Evolutionary conservation across 768 basidiomycete genomes (phyloP), one percentile per base, ranked within the genome.

Genomic region (Tricholoma hemisulphureum): DNA sequence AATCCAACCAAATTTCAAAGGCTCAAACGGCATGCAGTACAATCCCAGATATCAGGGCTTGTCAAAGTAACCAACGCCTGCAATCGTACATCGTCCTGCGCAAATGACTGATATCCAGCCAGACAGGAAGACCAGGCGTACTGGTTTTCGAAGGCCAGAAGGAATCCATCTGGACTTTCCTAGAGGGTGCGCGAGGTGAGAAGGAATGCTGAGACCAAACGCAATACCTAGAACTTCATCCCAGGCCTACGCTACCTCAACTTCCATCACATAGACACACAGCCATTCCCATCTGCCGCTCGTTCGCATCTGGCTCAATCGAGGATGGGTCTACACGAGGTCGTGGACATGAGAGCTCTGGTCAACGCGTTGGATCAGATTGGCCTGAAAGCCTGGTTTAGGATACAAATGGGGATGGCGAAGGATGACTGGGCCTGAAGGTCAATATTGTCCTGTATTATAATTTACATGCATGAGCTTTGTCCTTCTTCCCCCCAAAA

Each of bases 81-180:
- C 16, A 16, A 6, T 46, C 45, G 13, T 26, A n/a, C 26, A 48
- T 24, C 11, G 16, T 7, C 37, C 16, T 31, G 31, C 23, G 18
- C 16, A 18, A 34, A 26, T 31, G 5, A 24, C 39, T 35, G 10
- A 14, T 6, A 28, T 51, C 23, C 29, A 4, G 35, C 7, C 53
- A 80, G 75, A 75, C 66, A 53, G 77, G 79, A 6, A 75, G 69
- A 59, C 78, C 78, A 0, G 79, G 78, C 2, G 70, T 80, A 37
- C 70, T 79, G 5, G 71, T 80, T 6, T 77, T 79, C 52, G 71
- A 78, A 21, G 77, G 77, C 8, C 64, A 61, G 31, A 71, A 70
- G 46, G 62, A 67, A 24, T 65, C 67, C 29, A 73, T 79, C 34
- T 67, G 71, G 18, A 59, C 63, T 7, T 79, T 80, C 58, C 64